Conservation (phyloP, 192 early-diverging fungal species). For the Chytriomyces sp. region DNA sequence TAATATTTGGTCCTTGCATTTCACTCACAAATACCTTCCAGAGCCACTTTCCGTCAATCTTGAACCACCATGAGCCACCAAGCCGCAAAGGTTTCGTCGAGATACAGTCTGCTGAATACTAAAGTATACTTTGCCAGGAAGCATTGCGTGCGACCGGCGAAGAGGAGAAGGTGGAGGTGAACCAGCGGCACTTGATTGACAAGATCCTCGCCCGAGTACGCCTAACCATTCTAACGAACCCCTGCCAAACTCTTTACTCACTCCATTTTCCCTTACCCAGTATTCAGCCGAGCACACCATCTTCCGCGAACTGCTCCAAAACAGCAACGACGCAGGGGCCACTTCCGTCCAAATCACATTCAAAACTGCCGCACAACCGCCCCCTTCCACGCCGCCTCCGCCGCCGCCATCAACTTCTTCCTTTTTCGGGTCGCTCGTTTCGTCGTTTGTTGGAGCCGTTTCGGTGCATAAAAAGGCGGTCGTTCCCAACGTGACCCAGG, state of each 20-base stretch:
- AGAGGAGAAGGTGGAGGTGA: conserved; percentile 76
- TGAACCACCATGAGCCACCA: too few species aligned
- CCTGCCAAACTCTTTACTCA: background rate
- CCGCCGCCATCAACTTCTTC: background rate
- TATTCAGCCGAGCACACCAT: conserved; percentile 87
- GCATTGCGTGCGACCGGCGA: conserved; percentile 23
- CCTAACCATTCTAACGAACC: background rate
- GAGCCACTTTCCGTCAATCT: too few species aligned
- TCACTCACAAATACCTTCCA: too few species aligned
- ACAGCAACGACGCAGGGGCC: conserved; percentile 74
- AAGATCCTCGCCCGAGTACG: conserved; percentile 76
- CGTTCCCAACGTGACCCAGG: conserved; percentile 31
- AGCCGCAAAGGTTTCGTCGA: too few species aligned
- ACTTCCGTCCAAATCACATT: conserved; percentile 47
- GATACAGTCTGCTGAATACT: too few species aligned
- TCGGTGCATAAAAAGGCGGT: conserved; percentile 41
- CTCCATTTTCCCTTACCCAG: conserved; percentile 22
- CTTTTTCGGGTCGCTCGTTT: conserved; percentile 20
- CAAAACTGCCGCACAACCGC: conserved; percentile 14
- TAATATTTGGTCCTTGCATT: too few species aligned
- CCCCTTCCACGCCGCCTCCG: conserved; percentile 17
- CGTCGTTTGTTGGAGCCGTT: conserved; percentile 37
- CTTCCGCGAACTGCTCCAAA: conserved; percentile 67
- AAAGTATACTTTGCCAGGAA: too few species aligned
- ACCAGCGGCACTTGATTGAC: conserved; percentile 89